Conservation (phyloP, 75 land plant genomes). For the Chamaecyparis obtusa region DNA sequence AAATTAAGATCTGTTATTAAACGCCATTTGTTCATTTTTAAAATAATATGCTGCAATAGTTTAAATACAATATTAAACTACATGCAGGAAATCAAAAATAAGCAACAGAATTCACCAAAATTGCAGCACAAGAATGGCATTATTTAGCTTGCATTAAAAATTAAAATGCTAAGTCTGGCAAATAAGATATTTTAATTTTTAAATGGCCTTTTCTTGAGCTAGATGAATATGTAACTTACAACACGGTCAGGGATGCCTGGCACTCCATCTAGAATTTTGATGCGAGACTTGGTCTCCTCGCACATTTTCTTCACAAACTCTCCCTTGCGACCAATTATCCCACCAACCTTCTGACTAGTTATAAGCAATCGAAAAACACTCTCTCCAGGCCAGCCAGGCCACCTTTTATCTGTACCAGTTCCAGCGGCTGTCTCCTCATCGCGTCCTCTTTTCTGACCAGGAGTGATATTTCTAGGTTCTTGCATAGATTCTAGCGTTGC, state of each 20-base stretch:
- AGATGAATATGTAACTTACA: constrained; percentile 21
- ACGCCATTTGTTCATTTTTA: not conserved
- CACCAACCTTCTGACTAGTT: constrained; percentile 49
- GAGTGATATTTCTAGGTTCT: constrained; percentile 7
- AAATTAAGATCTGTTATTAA: not conserved
- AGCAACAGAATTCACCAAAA: not conserved
- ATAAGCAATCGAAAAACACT: constrained; percentile 46
- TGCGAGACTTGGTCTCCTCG: constrained; percentile 46
- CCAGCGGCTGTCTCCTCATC: constrained; percentile 23
- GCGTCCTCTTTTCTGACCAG: constrained; percentile 29
- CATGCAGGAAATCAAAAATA: not conserved
- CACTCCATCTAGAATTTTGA: constrained; percentile 52
- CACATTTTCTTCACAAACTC: constrained; percentile 58
- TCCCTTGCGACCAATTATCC: constrained; percentile 53
- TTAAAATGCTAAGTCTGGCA: not conserved
- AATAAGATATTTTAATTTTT: not conserved
- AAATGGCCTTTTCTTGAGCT: not conserved
- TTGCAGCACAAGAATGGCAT: not conserved
- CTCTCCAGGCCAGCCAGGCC: constrained; percentile 63
- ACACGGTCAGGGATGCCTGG: constrained; percentile 48
- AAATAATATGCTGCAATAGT: not conserved
- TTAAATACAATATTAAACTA: not conserved
- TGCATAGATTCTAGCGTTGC: not conserved
- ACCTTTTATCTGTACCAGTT: constrained; percentile 30
- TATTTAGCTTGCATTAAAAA: not conserved